Percentiles rank a stretch among this genome's conserved stretches.
Conservation (phyloP, 768 basidiomycete genomes). For the Lentinula sp. region DNA sequence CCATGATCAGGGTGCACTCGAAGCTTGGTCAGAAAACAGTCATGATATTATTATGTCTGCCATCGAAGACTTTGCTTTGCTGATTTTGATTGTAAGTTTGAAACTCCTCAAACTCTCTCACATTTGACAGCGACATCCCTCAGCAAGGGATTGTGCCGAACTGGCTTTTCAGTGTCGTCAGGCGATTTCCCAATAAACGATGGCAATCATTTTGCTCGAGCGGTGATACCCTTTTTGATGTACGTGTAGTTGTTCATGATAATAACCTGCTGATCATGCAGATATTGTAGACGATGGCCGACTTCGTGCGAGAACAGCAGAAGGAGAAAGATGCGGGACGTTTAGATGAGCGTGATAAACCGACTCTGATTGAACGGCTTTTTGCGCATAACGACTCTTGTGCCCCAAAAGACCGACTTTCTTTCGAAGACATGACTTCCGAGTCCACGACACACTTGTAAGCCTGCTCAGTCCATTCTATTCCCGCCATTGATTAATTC, state of each 20-base stretch:
- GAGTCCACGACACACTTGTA: slow-evolving; percentile 80
- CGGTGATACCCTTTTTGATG: slow-evolving; percentile 33
- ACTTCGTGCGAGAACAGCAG: slow-evolving; percentile 66
- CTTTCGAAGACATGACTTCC: slow-evolving; percentile 70
- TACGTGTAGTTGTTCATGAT: neutral
- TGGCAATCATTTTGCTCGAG: slow-evolving; percentile 74
- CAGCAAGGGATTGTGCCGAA: slow-evolving; percentile 66
- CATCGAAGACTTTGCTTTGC: slow-evolving; percentile 78
- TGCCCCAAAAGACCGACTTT: slow-evolving; percentile 39
- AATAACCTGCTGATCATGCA: neutral
- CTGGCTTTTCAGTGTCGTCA: slow-evolving; percentile 68
- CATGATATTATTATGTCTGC: slow-evolving; percentile 62
- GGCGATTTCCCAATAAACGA: slow-evolving; percentile 59
- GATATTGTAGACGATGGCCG: slow-evolving; percentile 51
- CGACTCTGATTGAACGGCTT: slow-evolving; percentile 61
- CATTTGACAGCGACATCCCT: too few species aligned
- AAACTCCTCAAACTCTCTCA: neutral
- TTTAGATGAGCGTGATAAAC: slow-evolving; percentile 48
- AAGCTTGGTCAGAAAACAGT: slow-evolving; percentile 58
- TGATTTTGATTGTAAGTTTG: slow-evolving; percentile 52
- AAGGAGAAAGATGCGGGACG: slow-evolving; percentile 57
- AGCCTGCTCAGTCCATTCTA: slow-evolving; percentile 14
- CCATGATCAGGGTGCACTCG: slow-evolving; percentile 62
- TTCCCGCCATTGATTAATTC: neutral
- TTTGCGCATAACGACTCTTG: slow-evolving; percentile 48